Evolutionary conservation across 1,139 yeast species (phyloP).

Genomic region (Nadsonia starkeyi-henricii): DNA sequence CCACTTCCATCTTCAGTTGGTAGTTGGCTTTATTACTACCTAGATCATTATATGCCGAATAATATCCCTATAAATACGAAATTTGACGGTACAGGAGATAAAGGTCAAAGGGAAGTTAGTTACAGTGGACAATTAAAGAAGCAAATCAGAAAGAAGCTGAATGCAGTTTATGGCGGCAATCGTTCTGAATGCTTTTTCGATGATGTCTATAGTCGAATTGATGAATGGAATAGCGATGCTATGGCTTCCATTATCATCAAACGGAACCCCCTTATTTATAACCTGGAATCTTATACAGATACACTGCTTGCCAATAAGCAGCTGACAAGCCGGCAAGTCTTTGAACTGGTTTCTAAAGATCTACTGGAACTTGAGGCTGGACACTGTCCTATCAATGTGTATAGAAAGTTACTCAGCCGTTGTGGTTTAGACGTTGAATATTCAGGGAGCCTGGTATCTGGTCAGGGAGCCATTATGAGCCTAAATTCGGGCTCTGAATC

Average conservation of each 20-base stretch:
- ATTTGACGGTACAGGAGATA: background rate
- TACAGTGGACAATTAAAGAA: background rate
- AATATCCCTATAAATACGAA: background rate
- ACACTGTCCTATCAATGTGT: background rate
- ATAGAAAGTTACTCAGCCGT: background rate
- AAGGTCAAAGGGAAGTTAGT: background rate
- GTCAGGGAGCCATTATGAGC: background rate
- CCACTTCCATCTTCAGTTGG: background rate
- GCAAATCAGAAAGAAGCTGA: background rate
- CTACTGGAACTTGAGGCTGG: background rate
- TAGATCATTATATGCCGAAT: background rate
- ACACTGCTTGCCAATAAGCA: background rate
- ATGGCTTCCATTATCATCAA: background rate
- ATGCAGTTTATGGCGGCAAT: background rate
- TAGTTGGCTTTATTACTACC: background rate
- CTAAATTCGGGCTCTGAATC: too few species aligned
- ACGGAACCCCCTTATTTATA: background rate
- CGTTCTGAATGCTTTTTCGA: background rate
- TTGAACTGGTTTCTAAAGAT: background rate
- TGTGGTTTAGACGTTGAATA: too few species aligned
- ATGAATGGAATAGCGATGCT: background rate
- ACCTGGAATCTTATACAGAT: background rate
- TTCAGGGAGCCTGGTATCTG: too few species aligned
- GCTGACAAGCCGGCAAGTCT: background rate
- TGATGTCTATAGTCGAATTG: background rate